Evolutionary conservation across 1,284 basidiomycete species (phyloP), one percentile per base, ranked within the genome.

Genomic region (Leucoagaricus sp.): DNA sequence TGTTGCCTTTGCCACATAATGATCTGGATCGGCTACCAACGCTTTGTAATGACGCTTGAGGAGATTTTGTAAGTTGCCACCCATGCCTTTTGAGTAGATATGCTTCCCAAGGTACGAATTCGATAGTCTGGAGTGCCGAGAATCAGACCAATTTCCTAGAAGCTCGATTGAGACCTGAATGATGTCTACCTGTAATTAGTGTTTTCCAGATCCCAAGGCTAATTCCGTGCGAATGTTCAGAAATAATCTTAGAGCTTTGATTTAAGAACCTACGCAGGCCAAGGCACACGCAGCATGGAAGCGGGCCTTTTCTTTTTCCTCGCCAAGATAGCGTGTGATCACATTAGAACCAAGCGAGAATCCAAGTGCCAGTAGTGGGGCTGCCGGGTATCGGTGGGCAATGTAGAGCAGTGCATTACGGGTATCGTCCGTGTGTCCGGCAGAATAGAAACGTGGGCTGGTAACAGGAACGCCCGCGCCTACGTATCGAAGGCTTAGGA

Each of bases 261-360:
- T 23, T n/a, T 15, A 5, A 46, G 45, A 7, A 74, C 86, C 69
- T 72, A 92, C 90, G 72, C 91, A 93, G 63, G 84, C 95, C 26
- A 98, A 75, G 19, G 86, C 86, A 69, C 90, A 87, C 25, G 84
- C 94, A 0, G 89, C 85, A 46, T 77, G 78, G 17, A 99, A 74
- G n/a, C 93, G 84, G 59, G 87, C 90, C 8, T 76, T 66, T n/a
- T 82, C 79, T 8, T 91, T 91, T 67, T 96, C 90, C 71, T 97
- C 89, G 5, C 92, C 94, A 49, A 96, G 76, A 72, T 97, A 98
- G 60, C 93, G 84, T n/a, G 93, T 89, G 60, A 99, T 75, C 41
- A 98, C 89, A 66, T 94, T 93, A 36, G 95, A 93, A 50, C 96
- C 97, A 46, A 99, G 84, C 2, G 94, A 97, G 75, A 98, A 99